phyloP scores from a whole-genome alignment of 1,139 yeast species.

The Tardiomyces depauwii region DNA sequence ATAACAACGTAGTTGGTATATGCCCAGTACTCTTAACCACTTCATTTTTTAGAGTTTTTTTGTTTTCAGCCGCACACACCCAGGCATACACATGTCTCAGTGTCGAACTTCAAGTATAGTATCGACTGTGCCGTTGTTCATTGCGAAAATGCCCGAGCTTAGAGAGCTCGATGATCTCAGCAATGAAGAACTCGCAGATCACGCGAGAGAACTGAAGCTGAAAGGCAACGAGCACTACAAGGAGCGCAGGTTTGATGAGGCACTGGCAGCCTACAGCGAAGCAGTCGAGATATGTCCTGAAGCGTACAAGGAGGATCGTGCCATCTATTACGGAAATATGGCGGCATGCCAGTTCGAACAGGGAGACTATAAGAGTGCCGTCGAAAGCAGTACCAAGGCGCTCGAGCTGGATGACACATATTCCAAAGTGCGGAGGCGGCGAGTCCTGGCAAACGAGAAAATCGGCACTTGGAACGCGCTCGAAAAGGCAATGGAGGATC shows the following conservation, averaged over 20 bases:
- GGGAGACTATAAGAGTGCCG: slow-evolving; percentile 64
- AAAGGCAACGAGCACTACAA: slow-evolving; percentile 56
- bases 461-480: slow-evolving; percentile 18
- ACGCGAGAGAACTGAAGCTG: slow-evolving; percentile 44
- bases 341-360: slow-evolving; percentile 67
- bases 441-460: slow-evolving; percentile 50
- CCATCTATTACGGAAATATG: slow-evolving; percentile 61
- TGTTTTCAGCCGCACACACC: background rate
- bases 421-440: slow-evolving; percentile 55
- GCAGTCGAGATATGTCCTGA: slow-evolving; percentile 39
- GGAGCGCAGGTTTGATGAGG: slow-evolving; percentile 40
- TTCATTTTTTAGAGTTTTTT: background rate
- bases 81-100: too few species aligned
- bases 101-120: background rate
- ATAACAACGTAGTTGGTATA: too few species aligned
- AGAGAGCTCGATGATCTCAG: background rate
- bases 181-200: slow-evolving; percentile 18
- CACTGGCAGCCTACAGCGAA: slow-evolving; percentile 48
- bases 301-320: slow-evolving; percentile 37
- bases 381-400: slow-evolving; percentile 53
- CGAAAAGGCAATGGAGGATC: slow-evolving; percentile 17
- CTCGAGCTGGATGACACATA: slow-evolving; percentile 46
- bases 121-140: background rate
- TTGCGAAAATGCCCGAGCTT: background rate
- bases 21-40: too few species aligned